Conservation (phyloP, 2,329 filamentous ascomycete genomes). For the Nakataea oryzae region DNA sequence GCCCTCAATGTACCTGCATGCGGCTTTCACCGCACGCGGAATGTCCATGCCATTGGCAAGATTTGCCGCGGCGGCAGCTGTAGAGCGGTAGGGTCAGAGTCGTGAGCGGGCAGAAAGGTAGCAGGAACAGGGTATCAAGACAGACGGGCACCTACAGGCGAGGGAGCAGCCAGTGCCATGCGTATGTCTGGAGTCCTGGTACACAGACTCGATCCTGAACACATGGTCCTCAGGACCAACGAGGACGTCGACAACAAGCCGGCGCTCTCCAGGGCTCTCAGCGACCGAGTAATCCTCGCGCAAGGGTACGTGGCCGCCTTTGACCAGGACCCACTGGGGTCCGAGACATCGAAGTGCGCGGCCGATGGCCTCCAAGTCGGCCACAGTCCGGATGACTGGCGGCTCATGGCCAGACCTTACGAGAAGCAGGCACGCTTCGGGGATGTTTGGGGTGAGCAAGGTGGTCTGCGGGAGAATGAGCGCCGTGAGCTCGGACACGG, state of each 20-base stretch:
- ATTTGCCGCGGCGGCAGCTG: conserved; percentile 67
- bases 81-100: neutral
- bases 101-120: neutral
- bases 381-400: conserved; percentile 38
- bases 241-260: conserved; percentile 68
- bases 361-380: conserved; percentile 60
- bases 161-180: conserved; percentile 94
- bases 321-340: conserved; percentile 72
- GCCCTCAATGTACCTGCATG: conserved; percentile 60
- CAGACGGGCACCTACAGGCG: conserved; percentile 51
- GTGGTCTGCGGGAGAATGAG: conserved; percentile 56
- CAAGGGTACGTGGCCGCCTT: conserved; percentile 84
- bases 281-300: conserved; percentile 51
- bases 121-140: neutral
- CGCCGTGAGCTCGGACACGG: conserved; percentile 48
- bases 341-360: conserved; percentile 57
- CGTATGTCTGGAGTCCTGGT: conserved; percentile 66
- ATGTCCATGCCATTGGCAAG: conserved; percentile 49
- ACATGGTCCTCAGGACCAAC: conserved; percentile 46
- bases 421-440: conserved; percentile 60
- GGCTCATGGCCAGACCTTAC: conserved; percentile 33
- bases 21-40: conserved; percentile 51
- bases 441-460: conserved; percentile 67
- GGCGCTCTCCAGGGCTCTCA: conserved; percentile 43
- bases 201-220: conserved; percentile 58